These are phyloP conservation scores for Plasmodium billcollinsi DNA, from an alignment of 169 alveolate species.

Conservation along the genomic window DNA sequence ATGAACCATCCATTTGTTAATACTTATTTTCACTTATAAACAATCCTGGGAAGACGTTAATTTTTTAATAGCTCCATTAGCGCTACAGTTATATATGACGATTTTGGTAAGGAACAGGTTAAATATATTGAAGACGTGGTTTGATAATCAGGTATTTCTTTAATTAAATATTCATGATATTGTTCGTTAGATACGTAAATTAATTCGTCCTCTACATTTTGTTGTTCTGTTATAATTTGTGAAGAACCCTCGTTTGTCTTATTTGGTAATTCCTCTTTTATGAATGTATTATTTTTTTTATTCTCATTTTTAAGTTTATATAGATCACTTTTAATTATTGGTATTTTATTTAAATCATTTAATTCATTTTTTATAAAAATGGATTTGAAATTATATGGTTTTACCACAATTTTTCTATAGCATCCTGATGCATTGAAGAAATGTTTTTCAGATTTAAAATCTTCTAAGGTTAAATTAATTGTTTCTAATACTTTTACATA, in stretches of 20 bases:
- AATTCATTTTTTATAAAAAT: slow-evolving; percentile 81
- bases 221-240: not conserved
- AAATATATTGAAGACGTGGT: slow-evolving; percentile 63
- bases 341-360: slow-evolving; percentile 78
- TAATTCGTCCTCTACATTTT: slow-evolving; percentile 20
- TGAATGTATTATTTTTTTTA: not conserved
- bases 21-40: no score
- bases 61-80: slow-evolving; percentile 78
- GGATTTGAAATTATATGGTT: slow-evolving; percentile 84
- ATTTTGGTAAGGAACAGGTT: slow-evolving; percentile 80
- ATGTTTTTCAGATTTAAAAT: slow-evolving; percentile 79
- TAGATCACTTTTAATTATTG: slow-evolving; percentile 65
- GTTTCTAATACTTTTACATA: slow-evolving; percentile 78
- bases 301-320: slow-evolving; percentile 16
- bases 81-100: slow-evolving; percentile 83
- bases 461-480: slow-evolving; percentile 71
- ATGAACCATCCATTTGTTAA: no score
- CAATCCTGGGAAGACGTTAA: not conserved
- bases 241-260: not conserved
- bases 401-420: slow-evolving; percentile 88
- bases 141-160: slow-evolving; percentile 68
- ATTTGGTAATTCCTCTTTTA: not conserved
- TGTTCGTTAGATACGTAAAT: slow-evolving; percentile 8
- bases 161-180: slow-evolving; percentile 56
- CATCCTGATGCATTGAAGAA: slow-evolving; percentile 86